These are phyloP conservation scores for Pyrrhoderma noxium DNA, from an alignment of 1,284 basidiomycete genomes.

Conservation along the genomic window DNA sequence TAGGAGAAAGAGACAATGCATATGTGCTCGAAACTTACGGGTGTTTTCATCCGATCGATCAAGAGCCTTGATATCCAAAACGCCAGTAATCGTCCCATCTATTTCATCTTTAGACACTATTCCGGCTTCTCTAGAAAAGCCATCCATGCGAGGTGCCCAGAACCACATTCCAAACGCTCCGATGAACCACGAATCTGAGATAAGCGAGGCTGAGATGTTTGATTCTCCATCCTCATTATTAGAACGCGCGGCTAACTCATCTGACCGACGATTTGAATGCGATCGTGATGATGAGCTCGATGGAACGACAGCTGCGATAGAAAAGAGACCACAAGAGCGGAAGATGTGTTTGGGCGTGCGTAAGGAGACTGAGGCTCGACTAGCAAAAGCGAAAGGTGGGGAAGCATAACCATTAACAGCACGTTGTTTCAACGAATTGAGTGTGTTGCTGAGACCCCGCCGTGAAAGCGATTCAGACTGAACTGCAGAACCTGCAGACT, in stretches of 20 bases:
- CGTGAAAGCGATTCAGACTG: constrained; percentile 7
- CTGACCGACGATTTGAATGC: constrained; percentile 24
- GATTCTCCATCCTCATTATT: constrained; percentile 23
- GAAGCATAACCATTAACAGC: constrained; percentile 24
- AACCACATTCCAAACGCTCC: constrained; percentile 87
- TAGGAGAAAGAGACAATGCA: neutral
- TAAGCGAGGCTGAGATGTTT: constrained; percentile 39
- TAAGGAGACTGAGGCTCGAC: constrained; percentile 85
- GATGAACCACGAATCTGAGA: constrained; percentile 77
- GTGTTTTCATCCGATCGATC: constrained; percentile 57
- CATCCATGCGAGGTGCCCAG: constrained; percentile 64
- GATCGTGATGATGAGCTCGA: constrained; percentile 27
- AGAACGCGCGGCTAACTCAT: constrained; percentile 14
- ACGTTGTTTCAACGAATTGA: constrained; percentile 29
- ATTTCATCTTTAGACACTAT: constrained; percentile 61
- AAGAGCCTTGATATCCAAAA: constrained; percentile 60
- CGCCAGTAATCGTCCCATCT: constrained; percentile 59
- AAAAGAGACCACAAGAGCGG: constrained; percentile 78
- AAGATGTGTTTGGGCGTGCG: constrained; percentile 90
- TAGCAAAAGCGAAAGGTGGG: constrained; percentile 78
- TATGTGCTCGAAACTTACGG: constrained; percentile 34
- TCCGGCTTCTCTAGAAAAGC: constrained; percentile 63
- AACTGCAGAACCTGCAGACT: constrained; percentile 19
- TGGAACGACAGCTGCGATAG: constrained; percentile 72
- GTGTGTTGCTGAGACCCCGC: constrained; percentile 25